These are phyloP conservation scores for Clitopilus hobsonii DNA, from an alignment of 768 basidiomycete species.

Conservation along the genomic window DNA sequence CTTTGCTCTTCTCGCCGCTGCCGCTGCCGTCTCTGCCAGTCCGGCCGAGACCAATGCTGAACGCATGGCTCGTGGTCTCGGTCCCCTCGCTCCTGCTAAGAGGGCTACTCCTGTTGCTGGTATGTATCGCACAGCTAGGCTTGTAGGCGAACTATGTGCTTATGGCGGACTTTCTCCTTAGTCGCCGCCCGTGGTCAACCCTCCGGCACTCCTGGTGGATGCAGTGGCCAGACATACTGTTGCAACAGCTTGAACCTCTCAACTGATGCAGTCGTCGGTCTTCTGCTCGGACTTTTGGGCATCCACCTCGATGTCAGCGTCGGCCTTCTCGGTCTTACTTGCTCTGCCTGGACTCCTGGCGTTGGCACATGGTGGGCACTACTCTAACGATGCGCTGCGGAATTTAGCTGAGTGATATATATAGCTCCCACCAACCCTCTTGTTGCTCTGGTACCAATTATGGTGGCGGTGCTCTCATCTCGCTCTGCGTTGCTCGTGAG, in stretches of 20 bases:
- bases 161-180: slow-evolving; percentile 13
- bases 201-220: slow-evolving; percentile 27
- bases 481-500: slow-evolving; percentile 41
- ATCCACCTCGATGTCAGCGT: slow-evolving; percentile 16
- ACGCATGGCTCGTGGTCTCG: slow-evolving; percentile 48
- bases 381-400: too few relatives aligned
- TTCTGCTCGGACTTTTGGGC: slow-evolving; percentile 26
- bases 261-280: slow-evolving; percentile 6
- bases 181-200: slow-evolving; percentile 31
- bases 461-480: slow-evolving; percentile 34
- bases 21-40: slow-evolving; percentile 29
- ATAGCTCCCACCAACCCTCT: slow-evolving; percentile 34
- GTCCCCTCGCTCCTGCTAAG: slow-evolving; percentile 41
- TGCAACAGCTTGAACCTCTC: slow-evolving; percentile 28
- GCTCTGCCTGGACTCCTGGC: slow-evolving; percentile 28
- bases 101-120: slow-evolving; percentile 28
- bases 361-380: slow-evolving; percentile 27
- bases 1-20: slow-evolving; percentile 32
- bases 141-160: background rate
- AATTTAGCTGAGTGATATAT: too few relatives aligned
- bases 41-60: slow-evolving; percentile 43
- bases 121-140: slow-evolving; percentile 14
- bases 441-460: slow-evolving; percentile 29
- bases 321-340: slow-evolving; percentile 28
- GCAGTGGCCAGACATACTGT: slow-evolving; percentile 41